Conservation (phyloP, 2,329 filamentous ascomycete species). For the Leptodontidium sp. region DNA sequence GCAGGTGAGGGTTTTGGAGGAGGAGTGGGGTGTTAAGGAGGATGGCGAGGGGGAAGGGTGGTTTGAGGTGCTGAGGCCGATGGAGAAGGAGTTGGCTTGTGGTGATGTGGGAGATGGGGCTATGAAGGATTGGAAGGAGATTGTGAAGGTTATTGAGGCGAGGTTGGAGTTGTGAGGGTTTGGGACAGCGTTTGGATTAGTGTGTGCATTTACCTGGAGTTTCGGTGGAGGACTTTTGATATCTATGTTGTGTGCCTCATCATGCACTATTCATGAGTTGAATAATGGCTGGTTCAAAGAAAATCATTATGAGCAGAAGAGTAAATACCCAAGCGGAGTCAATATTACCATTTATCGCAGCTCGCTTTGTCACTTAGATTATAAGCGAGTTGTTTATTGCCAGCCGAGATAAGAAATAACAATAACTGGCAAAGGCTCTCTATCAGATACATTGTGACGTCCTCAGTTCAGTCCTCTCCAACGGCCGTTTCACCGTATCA, state of each 20-base stretch:
- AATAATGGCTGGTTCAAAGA: background rate
- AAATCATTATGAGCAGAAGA: too few species aligned
- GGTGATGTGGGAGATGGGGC: constrained; percentile 83
- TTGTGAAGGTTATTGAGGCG: constrained; percentile 71
- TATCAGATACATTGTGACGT: too few species aligned
- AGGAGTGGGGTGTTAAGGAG: constrained; percentile 75
- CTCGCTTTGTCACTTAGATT: too few species aligned
- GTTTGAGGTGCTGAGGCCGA: constrained; percentile 77
- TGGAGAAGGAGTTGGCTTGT: constrained; percentile 82
- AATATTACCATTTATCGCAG: too few species aligned
- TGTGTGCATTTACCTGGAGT: constrained; percentile 2
- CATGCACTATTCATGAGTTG: background rate
- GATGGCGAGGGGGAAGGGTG: constrained; percentile 71
- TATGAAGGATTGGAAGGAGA: constrained; percentile 82
- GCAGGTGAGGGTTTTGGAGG: constrained; percentile 73
- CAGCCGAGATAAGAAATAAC: too few species aligned
- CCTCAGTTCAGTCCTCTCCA: too few species aligned
- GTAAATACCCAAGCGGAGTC: too few species aligned
- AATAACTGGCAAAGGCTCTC: too few species aligned
- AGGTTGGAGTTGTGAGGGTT: constrained; percentile 42
- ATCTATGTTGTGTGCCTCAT: background rate
- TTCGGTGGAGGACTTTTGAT: background rate
- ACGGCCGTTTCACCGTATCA: too few species aligned
- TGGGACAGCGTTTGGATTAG: background rate
- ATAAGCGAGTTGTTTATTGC: too few species aligned